Evolutionary conservation across 331 rosid species (phyloP).

Genomic region (Acacia pycnantha): DNA sequence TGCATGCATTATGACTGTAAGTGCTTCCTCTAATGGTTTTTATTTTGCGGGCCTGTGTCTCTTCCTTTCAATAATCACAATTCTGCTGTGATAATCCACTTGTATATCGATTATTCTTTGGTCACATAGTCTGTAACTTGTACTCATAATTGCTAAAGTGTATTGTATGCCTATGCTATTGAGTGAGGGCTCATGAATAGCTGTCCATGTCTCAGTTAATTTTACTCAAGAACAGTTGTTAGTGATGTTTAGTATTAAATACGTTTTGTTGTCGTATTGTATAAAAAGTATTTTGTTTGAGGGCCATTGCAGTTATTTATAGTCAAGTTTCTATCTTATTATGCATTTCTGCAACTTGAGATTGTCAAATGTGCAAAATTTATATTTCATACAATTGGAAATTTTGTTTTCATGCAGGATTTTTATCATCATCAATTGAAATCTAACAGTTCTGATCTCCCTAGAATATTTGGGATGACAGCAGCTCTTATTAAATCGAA

Average conservation of each 20-base stretch:
- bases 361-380: slow-evolving; percentile 10
- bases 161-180: background rate
- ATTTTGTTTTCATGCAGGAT: slow-evolving; percentile 54
- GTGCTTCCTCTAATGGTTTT: slow-evolving; percentile 24
- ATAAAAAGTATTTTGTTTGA: slow-evolving; percentile 1
- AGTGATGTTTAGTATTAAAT: slow-evolving; percentile 2
- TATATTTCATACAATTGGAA: slow-evolving; percentile 17
- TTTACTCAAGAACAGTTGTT: background rate
- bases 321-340: background rate
- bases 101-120: background rate
- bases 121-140: background rate
- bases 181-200: background rate
- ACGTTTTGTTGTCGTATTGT: background rate
- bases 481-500: slow-evolving; percentile 87
- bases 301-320: background rate
- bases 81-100: no score
- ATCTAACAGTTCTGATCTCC: slow-evolving; percentile 48
- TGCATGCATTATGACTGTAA: slow-evolving; percentile 73
- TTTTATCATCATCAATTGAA: slow-evolving; percentile 58
- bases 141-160: background rate
- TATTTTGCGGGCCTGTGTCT: background rate
- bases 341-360: slow-evolving; percentile 8
- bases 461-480: slow-evolving; percentile 87
- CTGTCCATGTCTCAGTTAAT: no score
- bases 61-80: background rate